Conservation (phyloP, 805 yeast genomes). For the Candida ovalis region DNA sequence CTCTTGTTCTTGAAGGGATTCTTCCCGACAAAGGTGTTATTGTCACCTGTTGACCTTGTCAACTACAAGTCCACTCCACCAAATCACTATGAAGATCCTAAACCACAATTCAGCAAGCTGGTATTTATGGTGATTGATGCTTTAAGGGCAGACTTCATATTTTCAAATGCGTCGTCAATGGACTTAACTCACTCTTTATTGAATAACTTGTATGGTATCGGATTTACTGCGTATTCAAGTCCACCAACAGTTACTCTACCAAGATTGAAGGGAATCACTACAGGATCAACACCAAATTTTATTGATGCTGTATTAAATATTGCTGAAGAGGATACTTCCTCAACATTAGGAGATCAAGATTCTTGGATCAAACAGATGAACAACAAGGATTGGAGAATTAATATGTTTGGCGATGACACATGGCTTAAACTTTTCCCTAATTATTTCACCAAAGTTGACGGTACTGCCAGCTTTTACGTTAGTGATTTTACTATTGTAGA, state of each 20-base stretch:
- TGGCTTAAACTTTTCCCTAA: slow-evolving; percentile 89
- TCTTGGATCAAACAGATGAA: slow-evolving; percentile 79
- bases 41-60: slow-evolving; percentile 54
- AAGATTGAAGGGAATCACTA: slow-evolving; percentile 85
- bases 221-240: slow-evolving; percentile 85
- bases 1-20: slow-evolving; percentile 74
- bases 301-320: slow-evolving; percentile 91
- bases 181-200: slow-evolving; percentile 60
- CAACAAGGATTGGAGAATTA: slow-evolving; percentile 41
- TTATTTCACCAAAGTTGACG: slow-evolving; percentile 65
- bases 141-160: slow-evolving; percentile 82
- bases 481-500: slow-evolving; percentile 92
- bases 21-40: slow-evolving; percentile 82
- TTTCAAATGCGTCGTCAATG: slow-evolving; percentile 63
- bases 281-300: slow-evolving; percentile 93
- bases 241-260: slow-evolving; percentile 98
- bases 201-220: slow-evolving; percentile 66
- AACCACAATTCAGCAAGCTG: slow-evolving; percentile 57
- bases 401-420: slow-evolving; percentile 96
- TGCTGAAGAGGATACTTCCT: slow-evolving; percentile 79
- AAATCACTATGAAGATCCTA: slow-evolving; percentile 24
- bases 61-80: slow-evolving; percentile 30
- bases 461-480: slow-evolving; percentile 91
- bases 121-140: slow-evolving; percentile 92
- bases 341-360: slow-evolving; percentile 70